phyloP scores from a whole-genome alignment of 148 eudicot genomes.

The Camellia lanceoleosa region DNA sequence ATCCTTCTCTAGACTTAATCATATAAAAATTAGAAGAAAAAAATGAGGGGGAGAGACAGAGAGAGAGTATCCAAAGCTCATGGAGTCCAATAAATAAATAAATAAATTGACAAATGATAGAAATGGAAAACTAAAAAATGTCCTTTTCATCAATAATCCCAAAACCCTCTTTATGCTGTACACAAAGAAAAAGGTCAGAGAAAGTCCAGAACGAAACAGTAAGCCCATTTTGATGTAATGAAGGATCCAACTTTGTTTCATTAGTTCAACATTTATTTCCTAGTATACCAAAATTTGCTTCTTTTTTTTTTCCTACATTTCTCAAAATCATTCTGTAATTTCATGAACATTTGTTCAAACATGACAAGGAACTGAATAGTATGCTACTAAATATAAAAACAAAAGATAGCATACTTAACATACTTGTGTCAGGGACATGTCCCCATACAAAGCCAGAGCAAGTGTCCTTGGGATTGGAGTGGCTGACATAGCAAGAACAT shows the following conservation, averaged over 20 bases:
- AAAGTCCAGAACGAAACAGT: background rate
- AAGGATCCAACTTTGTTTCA: background rate
- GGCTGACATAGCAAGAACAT: slow-evolving; percentile 94
- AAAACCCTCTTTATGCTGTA: background rate
- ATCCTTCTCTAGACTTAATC: slow-evolving; percentile 1
- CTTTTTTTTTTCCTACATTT: background rate
- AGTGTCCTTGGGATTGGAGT: slow-evolving; percentile 98
- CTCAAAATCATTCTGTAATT: background rate
- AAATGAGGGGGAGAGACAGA: background rate
- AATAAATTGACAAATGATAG: background rate
- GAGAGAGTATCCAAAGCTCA: background rate
- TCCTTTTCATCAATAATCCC: slow-evolving; percentile 10
- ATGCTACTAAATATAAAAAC: background rate
- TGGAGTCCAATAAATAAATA: background rate
- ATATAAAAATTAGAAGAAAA: background rate
- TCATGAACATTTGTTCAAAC: background rate
- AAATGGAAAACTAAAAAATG: background rate
- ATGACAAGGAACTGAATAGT: background rate
- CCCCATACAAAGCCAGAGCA: slow-evolving; percentile 91
- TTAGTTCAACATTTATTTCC: background rate
- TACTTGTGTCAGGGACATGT: slow-evolving; percentile 93
- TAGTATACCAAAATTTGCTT: background rate
- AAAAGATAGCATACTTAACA: slow-evolving; percentile 11
- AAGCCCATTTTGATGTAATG: background rate
- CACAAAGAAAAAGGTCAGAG: background rate